A percentile compares a stretch with the other conserved stretches of the same genome.
These are phyloP conservation scores for Phytopythium chamaehyphon DNA, from an alignment of 352 stramenopile species.

Conservation along the genomic window DNA sequence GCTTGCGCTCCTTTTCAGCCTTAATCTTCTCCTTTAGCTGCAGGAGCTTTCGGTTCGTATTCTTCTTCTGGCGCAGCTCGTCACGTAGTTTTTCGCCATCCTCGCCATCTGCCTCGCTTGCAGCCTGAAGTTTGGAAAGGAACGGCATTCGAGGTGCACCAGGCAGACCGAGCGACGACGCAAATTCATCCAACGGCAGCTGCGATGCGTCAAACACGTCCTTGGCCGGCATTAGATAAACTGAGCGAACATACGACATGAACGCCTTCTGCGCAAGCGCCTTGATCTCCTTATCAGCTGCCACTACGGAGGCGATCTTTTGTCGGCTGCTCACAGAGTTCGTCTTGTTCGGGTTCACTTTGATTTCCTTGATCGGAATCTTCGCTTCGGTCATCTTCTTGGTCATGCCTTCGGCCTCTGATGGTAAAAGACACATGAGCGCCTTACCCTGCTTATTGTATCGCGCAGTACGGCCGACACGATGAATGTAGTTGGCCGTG, in stretches of 20 bases:
- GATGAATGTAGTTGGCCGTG: slow-evolving; percentile 97
- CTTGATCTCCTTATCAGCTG: slow-evolving; percentile 93
- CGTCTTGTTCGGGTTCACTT: slow-evolving; percentile 96
- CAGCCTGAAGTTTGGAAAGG: slow-evolving; percentile 77
- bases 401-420: slow-evolving; percentile 88
- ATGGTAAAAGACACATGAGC: slow-evolving; percentile 90
- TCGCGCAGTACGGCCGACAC: slow-evolving; percentile 94
- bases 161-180: slow-evolving; percentile 91
- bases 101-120: slow-evolving; percentile 45
- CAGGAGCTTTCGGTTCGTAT: slow-evolving; percentile 96
- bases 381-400: slow-evolving; percentile 87
- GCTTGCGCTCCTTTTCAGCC: slow-evolving; percentile 93
- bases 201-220: slow-evolving; percentile 91
- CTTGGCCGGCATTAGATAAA: slow-evolving; percentile 95
- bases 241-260: slow-evolving; percentile 96
- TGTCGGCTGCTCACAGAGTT: slow-evolving; percentile 79
- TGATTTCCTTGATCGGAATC: slow-evolving; percentile 95
- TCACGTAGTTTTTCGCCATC: slow-evolving; percentile 68
- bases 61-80: slow-evolving; percentile 92
- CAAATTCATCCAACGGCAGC: slow-evolving; percentile 92
- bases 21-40: slow-evolving; percentile 98
- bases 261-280: slow-evolving; percentile 97
- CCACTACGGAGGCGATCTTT: slow-evolving; percentile 91
- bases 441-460: slow-evolving; percentile 94
- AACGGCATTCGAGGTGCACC: slow-evolving; percentile 93